A percentile compares a stretch with the other conserved stretches of the same genome.
Evolutionary conservation across 768 basidiomycete species (phyloP).

Genomic region (Hebeloma cylindrosporum): DNA sequence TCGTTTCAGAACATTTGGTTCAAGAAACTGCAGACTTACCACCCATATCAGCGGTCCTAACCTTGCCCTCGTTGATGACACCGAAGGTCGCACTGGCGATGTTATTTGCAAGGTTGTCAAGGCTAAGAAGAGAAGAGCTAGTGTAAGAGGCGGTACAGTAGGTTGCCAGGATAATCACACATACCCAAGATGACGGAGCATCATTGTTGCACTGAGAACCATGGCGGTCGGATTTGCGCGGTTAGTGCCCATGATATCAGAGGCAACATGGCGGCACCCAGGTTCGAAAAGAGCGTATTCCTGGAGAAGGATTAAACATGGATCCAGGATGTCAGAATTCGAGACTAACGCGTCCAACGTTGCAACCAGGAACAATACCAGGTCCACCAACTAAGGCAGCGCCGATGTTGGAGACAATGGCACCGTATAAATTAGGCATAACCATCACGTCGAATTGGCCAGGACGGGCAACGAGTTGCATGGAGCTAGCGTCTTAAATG

Average conservation of each 20-base stretch:
- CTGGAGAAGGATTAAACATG: constrained; percentile 35
- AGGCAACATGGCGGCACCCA: constrained; percentile 93
- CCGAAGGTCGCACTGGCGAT: constrained; percentile 92
- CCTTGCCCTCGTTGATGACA: constrained; percentile 84
- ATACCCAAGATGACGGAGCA: constrained; percentile 94
- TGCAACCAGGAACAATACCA: constrained; percentile 97
- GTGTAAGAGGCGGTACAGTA: constrained; percentile 14
- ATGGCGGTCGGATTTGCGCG: constrained; percentile 97
- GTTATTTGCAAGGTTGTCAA: constrained; percentile 89
- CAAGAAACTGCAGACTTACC: constrained; percentile 50
- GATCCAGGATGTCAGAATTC: background rate
- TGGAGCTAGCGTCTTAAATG: constrained; percentile 60
- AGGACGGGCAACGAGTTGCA: constrained; percentile 98
- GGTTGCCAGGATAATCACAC: constrained; percentile 2
- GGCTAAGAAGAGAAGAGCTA: constrained; percentile 46
- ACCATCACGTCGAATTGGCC: constrained; percentile 99
- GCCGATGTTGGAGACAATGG: constrained; percentile 97
- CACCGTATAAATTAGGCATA: constrained; percentile 97
- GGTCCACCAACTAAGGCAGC: constrained; percentile 98
- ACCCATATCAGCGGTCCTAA: constrained; percentile 94
- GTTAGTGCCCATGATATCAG: constrained; percentile 96
- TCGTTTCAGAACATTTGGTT: constrained; percentile 10
- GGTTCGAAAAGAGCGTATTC: constrained; percentile 99
- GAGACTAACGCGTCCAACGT: constrained; percentile 79
- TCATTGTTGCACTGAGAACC: constrained; percentile 96